Evolutionary conservation across 169 alveolate species (phyloP).

Genomic region (Plasmodium adleri): DNA sequence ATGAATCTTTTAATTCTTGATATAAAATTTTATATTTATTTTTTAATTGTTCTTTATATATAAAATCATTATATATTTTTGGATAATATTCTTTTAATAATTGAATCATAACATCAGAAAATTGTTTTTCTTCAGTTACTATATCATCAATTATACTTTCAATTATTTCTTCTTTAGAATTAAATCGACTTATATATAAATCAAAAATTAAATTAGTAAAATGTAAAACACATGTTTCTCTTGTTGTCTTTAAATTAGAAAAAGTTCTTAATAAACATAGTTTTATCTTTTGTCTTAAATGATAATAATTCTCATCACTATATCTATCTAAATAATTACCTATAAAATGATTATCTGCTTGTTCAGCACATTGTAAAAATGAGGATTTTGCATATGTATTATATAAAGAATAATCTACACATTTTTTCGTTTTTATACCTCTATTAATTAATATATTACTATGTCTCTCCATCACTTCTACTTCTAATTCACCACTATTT

Average conservation of each 20-base stretch:
- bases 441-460: conserved; percentile 64
- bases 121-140: conserved; percentile 47
- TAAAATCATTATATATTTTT: conserved; percentile 20
- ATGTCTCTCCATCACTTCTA: conserved; percentile 76
- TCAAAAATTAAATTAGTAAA: conserved; percentile 65
- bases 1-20: conserved; percentile 31
- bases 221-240: conserved; percentile 76
- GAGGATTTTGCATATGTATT: conserved; percentile 75
- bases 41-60: conserved; percentile 57
- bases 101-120: conserved; percentile 63
- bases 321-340: conserved; percentile 67
- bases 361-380: conserved; percentile 75
- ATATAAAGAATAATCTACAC: conserved; percentile 63
- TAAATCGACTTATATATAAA: conserved; percentile 69
- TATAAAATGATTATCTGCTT: conserved; percentile 76
- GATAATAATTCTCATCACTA: conserved; percentile 63
- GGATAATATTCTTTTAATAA: conserved; percentile 63
- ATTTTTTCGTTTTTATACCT: conserved; percentile 65
- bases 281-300: conserved; percentile 64
- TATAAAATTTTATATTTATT: conserved; percentile 25
- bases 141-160: conserved; percentile 64
- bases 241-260: conserved; percentile 50
- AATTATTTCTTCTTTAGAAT: conserved; percentile 47
- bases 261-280: conserved; percentile 57
- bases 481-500: conserved; percentile 8